Evolutionary conservation across 805 yeast species (phyloP), one percentile per base, ranked within the genome.

Genomic region (Starmerella geochares): DNA sequence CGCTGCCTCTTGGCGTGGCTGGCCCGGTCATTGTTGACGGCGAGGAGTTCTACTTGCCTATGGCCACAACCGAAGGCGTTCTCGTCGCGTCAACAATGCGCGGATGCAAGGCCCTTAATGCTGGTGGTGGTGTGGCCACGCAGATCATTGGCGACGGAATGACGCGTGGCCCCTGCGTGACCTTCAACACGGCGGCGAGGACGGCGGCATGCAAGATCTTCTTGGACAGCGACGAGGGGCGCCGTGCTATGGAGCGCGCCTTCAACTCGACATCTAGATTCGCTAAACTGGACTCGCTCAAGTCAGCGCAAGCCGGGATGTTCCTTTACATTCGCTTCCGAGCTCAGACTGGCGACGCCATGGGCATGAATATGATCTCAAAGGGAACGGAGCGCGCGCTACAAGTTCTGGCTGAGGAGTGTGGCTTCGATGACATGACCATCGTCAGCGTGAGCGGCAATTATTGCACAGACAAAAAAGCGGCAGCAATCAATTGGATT

Each of bases 321-420:
- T 73, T 83, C 59, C 73, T 92, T 60, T 92, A 78, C 62, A 82
- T 92, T 60, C 80, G 99, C 63, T 92, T 92, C 73, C 80, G 88
- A 65, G 94, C 99, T n/a, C 87, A 95, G 35, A 92, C 99, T 17
- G 99, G 99, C 67, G 99, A 92, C 72, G 99, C 99, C 17, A 92
- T 92, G 99, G 99, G 99, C 57, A 92, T 92, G 99, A 92, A 92
- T 67, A 92, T 92, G 99, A 92, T 92, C 54, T 90, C 97, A 25
- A 92, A 92, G 70, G 99, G 98, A 67, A 96, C 87, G 41, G 99
- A 92, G 65, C 75, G 72, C 65, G 78, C 96, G 0, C 76, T 92
- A 62, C 80, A 80, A 54, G 79, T 76, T 65, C 86, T 92, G 95
- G 78, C 76, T 38, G 84, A 82, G 60, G 88, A 82, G 60, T 81